Evolutionary conservation across 768 basidiomycete species (phyloP), one percentile per base, ranked within the genome.

Genomic region (Phylloporus scabripes): DNA sequence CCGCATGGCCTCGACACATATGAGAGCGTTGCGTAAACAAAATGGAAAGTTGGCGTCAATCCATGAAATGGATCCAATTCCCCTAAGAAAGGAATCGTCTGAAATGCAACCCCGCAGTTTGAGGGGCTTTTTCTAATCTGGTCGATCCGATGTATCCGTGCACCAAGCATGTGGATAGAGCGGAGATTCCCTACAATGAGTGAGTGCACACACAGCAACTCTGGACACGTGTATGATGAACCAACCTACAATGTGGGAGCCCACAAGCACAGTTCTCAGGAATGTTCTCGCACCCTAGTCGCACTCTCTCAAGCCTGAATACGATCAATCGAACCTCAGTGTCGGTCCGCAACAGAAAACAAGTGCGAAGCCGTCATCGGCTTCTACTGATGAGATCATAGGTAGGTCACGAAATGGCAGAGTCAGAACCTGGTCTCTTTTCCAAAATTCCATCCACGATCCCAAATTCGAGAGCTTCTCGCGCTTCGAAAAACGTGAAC

Each of bases 361-460:
- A 51, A 36, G 42, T 40, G 48, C 43, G 49, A 55, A 46, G 40
- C 26, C 20, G 18, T 23, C 48, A 45, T 48, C 23, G 23, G 18
- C 47, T 52, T 58, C 39, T 53, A 64, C 45, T 38, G 48, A 42
- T 38, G 37, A 48, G 33, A 49, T 51, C 46, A 50, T 24, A 37
- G 46, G 26, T 28, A 37, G 31, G 21, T 63, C 50, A 65, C 47
- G 61, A 53, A 53, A 50, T n/a, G n/a, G n/a, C n/a, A n/a, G 48
- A 62, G 48, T 83, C 81, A 41, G 76, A 65, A 61, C 74, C 72
- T 43, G 86, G 85, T 50, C 87, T 74, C 61, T 78, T 85, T 68
- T 92, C 85, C 47, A 96, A 76, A 57, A 97, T 89, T 47, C 86
- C 87, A 70, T 97, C 93, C 44, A 96, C 87, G 48, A 97, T 87